Evolutionary conservation across 2,329 filamentous ascomycete genomes (phyloP).

Genomic region (Alternaria sp.): DNA sequence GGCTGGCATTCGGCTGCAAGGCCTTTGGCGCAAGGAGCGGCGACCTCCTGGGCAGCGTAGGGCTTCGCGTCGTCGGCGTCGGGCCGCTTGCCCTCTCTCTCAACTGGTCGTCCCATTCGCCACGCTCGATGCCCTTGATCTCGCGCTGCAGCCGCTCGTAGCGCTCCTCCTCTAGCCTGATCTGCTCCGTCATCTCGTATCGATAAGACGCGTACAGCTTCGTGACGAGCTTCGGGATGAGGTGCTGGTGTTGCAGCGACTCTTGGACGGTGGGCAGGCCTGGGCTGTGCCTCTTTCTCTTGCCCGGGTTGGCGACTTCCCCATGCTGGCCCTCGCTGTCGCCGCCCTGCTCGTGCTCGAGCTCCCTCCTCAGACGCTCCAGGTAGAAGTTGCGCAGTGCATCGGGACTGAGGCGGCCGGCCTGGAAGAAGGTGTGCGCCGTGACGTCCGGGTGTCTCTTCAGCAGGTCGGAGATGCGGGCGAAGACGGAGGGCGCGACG

Average conservation of each 20-base stretch:
- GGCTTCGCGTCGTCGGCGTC: conserved; percentile 35
- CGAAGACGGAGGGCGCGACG: conserved; percentile 71
- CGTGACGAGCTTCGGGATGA: conserved; percentile 74
- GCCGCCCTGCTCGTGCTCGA: conserved; percentile 60
- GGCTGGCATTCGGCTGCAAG: conserved; percentile 20
- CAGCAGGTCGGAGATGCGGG: conserved; percentile 75
- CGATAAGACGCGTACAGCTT: conserved; percentile 79
- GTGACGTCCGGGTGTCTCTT: conserved; percentile 77
- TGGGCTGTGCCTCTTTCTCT: conserved; percentile 74
- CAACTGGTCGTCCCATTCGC: conserved; percentile 60
- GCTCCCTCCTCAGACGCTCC: conserved; percentile 76
- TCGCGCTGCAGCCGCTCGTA: conserved; percentile 72
- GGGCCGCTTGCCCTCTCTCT: conserved; percentile 36
- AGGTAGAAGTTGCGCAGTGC: conserved; percentile 82
- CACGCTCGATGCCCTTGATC: conserved; percentile 72
- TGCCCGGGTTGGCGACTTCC: conserved; percentile 62
- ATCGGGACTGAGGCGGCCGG: conserved; percentile 76
- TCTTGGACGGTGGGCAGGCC: conserved; percentile 71
- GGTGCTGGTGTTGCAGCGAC: conserved; percentile 69
- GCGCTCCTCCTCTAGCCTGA: conserved; percentile 75
- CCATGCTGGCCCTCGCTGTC: conserved; percentile 54
- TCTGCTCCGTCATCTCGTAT: conserved; percentile 71
- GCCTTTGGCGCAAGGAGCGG: conserved; percentile 35
- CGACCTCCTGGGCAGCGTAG: conserved; percentile 37
- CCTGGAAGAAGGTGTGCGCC: conserved; percentile 75